These are phyloP conservation scores for Fraxinus nigra DNA, from an alignment of 305 asterid genomes.

Conservation along the genomic window DNA sequence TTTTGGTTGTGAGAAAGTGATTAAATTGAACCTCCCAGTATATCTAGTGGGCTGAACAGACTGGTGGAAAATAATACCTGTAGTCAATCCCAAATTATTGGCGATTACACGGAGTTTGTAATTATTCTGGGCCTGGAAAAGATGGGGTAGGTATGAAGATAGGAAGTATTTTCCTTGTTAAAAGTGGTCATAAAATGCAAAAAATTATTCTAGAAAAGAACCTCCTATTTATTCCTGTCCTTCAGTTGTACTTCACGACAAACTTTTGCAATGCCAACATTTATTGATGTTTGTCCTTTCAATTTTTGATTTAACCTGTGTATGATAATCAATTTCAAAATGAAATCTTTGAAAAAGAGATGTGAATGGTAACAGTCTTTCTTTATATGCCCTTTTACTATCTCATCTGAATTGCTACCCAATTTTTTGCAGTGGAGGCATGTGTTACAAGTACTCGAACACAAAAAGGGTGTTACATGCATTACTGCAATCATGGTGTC, in stretches of 20 bases:
- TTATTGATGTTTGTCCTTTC: not conserved
- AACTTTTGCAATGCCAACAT: not conserved
- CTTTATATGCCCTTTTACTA: not conserved
- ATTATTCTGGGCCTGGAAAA: not conserved
- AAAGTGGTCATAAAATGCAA: not conserved
- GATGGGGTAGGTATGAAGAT: not conserved
- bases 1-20: not conserved
- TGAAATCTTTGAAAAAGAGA: not conserved
- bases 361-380: not conserved
- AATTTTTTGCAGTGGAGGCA: conserved; percentile 68
- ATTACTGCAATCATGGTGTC: conserved; percentile 67
- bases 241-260: not conserved
- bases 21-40: not conserved
- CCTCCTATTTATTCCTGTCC: not conserved
- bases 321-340: not conserved
- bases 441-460: conserved; percentile 70
- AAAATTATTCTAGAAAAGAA: not conserved
- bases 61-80: not conserved
- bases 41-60: not conserved
- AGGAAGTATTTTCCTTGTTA: not conserved
- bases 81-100: not conserved
- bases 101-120: not conserved
- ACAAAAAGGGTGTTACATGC: conserved; percentile 88
- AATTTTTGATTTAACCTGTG: not conserved
- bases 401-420: conserved; percentile 12